Evolutionary conservation across 2,329 filamentous ascomycete species (phyloP), one percentile per base, ranked within the genome.

Genomic region (Chrysosphaeria jannelii): DNA sequence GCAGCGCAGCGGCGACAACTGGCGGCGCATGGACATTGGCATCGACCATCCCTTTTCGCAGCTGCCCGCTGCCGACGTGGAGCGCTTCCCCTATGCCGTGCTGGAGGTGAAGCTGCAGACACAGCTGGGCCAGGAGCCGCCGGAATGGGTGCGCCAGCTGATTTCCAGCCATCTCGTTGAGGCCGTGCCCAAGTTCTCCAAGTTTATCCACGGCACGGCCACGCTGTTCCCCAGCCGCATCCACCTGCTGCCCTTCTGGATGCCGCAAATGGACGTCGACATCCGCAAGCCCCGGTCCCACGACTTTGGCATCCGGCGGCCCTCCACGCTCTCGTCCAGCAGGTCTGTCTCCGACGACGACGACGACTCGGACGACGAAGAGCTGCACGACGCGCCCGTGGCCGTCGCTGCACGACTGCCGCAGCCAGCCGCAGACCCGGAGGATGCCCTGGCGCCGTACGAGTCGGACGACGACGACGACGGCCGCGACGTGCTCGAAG

Each of bases 171-270:
- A 97, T 47, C 56, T 97, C 10, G 85, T 97, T 3, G 85, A 97
- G 47, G 79, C 85, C n/a, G 79, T 97, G 3, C 85, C 85, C 30
- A 97, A 97, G 41, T 97, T 93, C 46, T 91, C 78, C 38, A 97
- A 97, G 47, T 97, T 93, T 43, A 93, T 97, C 28, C 85, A 97
- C 43, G 85, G 85, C 28, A 78, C 69, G 2, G 81, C 81, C 7
- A 72, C 63, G 8, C 48, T 97, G 21, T 88, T 91, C 42, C 79
- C 79, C 0, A 58, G 66, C 21, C 64, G 71, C 26, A 97, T 97
- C 43, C 53, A 91, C 22, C 55, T 97, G 8, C 53, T 97, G 5
- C 85, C 85, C 1, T 97, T 75, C 51, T 97, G 85, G 85, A 74
- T 81, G 53, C 85, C 85, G 1, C 85, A 97, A 46, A 97, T 97